Evolutionary conservation across 768 basidiomycete genomes (phyloP), one percentile per base, ranked within the genome.

Genomic region (Boletellus sp.): DNA sequence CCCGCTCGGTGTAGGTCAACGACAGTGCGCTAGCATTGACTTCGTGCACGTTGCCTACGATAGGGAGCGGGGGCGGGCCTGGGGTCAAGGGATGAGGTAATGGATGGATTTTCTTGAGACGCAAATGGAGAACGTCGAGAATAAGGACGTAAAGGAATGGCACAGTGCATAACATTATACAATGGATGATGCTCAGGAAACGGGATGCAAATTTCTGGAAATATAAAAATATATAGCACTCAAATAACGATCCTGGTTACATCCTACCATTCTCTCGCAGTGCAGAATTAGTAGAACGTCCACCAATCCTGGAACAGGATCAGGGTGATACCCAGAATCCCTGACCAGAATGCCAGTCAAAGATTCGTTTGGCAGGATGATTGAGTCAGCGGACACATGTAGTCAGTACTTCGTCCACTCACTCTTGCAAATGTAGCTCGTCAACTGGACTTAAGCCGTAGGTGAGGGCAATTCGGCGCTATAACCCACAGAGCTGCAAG

Each of bases 1-100:
- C 42, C 59, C 59, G 58, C 11, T 52, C 36, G 9, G 51, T 36
- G 13, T 58, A 55, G 20, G 56, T 58, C 13, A 55, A 32, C 53
- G 48, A 61, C 0, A 55, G 57, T 9, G 43, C 28, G 1, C 22
- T 47, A 19, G 31, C 16, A 23, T 58, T 42, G 31, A 61, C 10
- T 10, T 40, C 34, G 20, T 39, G 38, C 15, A 55, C 26, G 37
- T 61, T 58, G 23, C 60, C 60, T 42, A 59, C 42, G 36, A 61
- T 47, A 32, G 60, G 42, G 28, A 42, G 28, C n/a, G 42, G 19
- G 13, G 42, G 44, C 4, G 44, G 43, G 6, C 43, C 43, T 4
- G 43, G 43, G 6, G 43, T 32, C 10, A 35, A 23, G 7, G 43
- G 43, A n/a, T 41, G 36, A 19, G 26, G 41, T 37, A 16, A 26